Percentiles rank a stretch among this genome's conserved stretches.
Conservation (phyloP, 2,329 filamentous ascomycete species). For the Microcera coccophila region DNA sequence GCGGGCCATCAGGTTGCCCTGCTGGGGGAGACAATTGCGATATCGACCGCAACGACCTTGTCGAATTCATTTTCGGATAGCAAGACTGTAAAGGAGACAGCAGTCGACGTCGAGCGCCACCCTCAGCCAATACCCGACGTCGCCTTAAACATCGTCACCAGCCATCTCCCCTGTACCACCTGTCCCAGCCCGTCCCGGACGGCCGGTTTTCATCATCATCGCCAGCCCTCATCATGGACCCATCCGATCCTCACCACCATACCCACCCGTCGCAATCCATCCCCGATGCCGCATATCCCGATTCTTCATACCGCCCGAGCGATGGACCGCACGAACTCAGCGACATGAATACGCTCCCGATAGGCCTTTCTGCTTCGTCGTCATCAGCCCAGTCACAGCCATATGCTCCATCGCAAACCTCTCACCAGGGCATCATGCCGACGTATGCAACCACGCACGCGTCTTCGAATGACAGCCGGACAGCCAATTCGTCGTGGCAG, state of each 20-base stretch:
- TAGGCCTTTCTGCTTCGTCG: constrained; percentile 4
- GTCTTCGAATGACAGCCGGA: neutral
- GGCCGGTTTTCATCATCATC: too few relatives aligned
- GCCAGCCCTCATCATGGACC: constrained; percentile 19
- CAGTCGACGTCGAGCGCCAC: too few relatives aligned
- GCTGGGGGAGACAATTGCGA: too few relatives aligned
- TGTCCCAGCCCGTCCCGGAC: too few relatives aligned
- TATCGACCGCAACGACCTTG: too few relatives aligned
- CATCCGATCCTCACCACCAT: constrained; percentile 12
- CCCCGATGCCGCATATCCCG: constrained; percentile 29
- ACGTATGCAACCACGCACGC: neutral
- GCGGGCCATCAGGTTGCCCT: too few relatives aligned
- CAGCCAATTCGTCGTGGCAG: constrained; percentile 13
- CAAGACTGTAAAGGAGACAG: too few relatives aligned
- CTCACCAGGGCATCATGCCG: constrained; percentile 3
- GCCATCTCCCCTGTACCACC: too few relatives aligned
- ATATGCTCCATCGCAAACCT: constrained; percentile 3
- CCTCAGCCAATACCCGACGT: too few relatives aligned
- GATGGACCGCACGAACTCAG: constrained; percentile 7
- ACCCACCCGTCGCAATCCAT: constrained; percentile 30
- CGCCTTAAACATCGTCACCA: too few relatives aligned
- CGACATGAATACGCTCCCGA: constrained; percentile 5
- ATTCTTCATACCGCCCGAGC: constrained; percentile 26
- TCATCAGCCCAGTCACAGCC: constrained; percentile 8
- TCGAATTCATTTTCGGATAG: too few relatives aligned